Conservation (phyloP, 163 green algal genomes). For the Chlorella variabilis region DNA sequence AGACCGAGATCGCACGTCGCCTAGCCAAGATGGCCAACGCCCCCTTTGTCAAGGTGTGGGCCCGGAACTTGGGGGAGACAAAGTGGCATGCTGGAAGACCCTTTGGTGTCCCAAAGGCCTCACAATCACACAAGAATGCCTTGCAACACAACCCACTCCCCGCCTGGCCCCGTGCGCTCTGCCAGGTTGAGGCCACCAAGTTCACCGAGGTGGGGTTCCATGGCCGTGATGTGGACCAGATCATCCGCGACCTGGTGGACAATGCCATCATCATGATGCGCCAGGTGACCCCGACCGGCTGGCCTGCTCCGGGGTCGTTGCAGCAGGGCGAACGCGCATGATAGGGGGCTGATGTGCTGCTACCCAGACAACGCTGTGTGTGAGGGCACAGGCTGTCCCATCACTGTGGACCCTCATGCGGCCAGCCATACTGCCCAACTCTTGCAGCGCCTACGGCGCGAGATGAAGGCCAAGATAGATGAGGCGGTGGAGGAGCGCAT, state of each 20-base stretch:
- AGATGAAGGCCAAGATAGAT: constrained; percentile 49
- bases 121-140: not conserved
- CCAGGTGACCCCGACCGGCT: too few species aligned
- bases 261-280: constrained; percentile 81
- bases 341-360: too few species aligned
- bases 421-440: not conserved
- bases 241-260: constrained; percentile 96
- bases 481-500: constrained; percentile 80
- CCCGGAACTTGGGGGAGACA: not conserved
- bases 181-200: constrained; percentile 95
- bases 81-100: not conserved
- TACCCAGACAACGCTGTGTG: too few species aligned
- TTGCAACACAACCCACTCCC: not conserved
- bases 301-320: too few species aligned
- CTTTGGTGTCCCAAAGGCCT: too few species aligned
- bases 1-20: constrained; percentile 96
- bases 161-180: not conserved
- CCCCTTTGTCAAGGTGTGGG: constrained; percentile 95
- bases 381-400: too few species aligned
- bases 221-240: constrained; percentile 95
- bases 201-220: constrained; percentile 99
- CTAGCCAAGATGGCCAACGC: constrained; percentile 94
- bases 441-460: constrained; percentile 40
- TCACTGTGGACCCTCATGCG: too few species aligned
- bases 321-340: too few species aligned